Percentiles rank a stretch among this genome's conserved stretches.
These are phyloP conservation scores for Solanum chmielewskii DNA, from an alignment of 257 asterid genomes.

Conservation along the genomic window DNA sequence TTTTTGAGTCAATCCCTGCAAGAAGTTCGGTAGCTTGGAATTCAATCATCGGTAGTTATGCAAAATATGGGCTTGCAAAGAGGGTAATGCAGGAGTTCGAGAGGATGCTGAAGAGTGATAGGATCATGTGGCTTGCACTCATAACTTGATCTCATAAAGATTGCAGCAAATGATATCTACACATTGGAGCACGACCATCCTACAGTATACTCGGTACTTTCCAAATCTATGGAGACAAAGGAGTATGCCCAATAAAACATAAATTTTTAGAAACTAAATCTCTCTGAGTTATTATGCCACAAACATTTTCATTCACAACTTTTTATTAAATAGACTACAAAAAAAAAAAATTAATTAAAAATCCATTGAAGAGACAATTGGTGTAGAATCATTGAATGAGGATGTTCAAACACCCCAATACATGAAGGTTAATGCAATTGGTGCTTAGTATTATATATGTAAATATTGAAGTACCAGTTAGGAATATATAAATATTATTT, in stretches of 20 bases:
- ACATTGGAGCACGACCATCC: not conserved
- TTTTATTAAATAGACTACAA: not conserved
- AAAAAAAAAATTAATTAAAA: not conserved
- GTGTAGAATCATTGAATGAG: not conserved
- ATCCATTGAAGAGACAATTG: not conserved
- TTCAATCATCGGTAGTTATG: conserved; percentile 43
- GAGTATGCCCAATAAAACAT: not conserved
- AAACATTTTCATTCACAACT: not conserved
- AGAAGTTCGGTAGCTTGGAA: conserved; percentile 52
- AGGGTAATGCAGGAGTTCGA: conserved; percentile 25
- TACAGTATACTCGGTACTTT: not conserved
- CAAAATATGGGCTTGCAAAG: conserved; percentile 36
- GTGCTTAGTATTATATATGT: too few species aligned
- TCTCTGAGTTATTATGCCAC: too few species aligned
- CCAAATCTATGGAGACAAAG: not conserved
- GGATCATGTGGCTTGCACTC: not conserved
- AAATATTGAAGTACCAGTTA: too few species aligned
- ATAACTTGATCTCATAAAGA: not conserved
- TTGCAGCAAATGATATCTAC: not conserved
- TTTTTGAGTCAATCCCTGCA: not conserved
- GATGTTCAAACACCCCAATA: not conserved
- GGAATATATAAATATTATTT: too few species aligned
- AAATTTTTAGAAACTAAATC: too few species aligned
- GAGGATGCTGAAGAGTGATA: not conserved
- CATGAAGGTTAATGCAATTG: not conserved